These are phyloP conservation scores for Ceratobasidium sp. DNA, from an alignment of 1,284 basidiomycete genomes.

Conservation along the genomic window DNA sequence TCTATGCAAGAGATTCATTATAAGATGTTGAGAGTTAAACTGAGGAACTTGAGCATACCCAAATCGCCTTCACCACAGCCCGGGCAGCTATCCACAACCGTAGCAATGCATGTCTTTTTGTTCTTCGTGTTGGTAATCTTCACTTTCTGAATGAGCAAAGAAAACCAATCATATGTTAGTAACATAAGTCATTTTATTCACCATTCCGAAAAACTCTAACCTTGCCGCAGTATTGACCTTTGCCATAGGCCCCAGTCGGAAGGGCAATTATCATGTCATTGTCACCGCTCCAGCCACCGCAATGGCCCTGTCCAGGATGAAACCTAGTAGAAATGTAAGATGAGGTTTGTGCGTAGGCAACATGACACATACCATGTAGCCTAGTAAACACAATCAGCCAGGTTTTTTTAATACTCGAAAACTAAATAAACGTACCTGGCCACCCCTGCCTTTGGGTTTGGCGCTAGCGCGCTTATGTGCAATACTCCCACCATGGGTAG, in stretches of 20 bases:
- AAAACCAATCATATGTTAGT: background rate
- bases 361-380: slow-evolving; percentile 21
- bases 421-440: slow-evolving; percentile 14
- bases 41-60: slow-evolving; percentile 23
- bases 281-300: slow-evolving; percentile 15
- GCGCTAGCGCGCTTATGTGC: background rate
- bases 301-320: slow-evolving; percentile 16
- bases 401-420: background rate
- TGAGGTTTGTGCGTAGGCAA: too few relatives aligned
- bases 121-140: slow-evolving; percentile 43
- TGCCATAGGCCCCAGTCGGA: background rate
- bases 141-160: slow-evolving; percentile 20
- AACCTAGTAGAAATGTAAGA: background rate
- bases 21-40: background rate
- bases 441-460: slow-evolving; percentile 11
- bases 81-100: slow-evolving; percentile 44
- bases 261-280: slow-evolving; percentile 37
- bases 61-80: slow-evolving; percentile 31
- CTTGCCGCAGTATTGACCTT: slow-evolving; percentile 27
- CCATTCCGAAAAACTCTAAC: background rate
- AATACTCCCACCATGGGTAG: background rate
- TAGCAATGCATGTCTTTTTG: slow-evolving; percentile 30
- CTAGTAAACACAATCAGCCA: background rate
- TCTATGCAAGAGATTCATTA: background rate
- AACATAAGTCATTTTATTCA: background rate